Percentiles rank a stretch among this genome's conserved stretches.
Conservation (phyloP, 2,329 filamentous ascomycete genomes). For the Arthrocladium fulminans region DNA sequence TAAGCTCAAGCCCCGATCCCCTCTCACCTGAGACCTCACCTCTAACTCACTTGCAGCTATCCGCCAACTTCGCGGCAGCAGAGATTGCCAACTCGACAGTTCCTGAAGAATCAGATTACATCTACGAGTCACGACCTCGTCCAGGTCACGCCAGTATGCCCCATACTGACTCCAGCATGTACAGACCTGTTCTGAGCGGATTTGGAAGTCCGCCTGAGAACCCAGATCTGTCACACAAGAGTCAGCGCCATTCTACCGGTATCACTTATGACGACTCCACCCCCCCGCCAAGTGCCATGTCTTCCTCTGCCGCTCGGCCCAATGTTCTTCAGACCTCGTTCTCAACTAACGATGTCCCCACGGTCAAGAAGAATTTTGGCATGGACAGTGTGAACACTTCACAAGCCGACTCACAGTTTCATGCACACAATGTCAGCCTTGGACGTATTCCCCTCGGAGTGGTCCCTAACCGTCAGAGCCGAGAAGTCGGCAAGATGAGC, state of each 20-base stretch:
- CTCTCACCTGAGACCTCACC: constrained; percentile 8
- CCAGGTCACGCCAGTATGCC: constrained; percentile 53
- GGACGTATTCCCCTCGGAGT: constrained; percentile 66
- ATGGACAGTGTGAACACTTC: constrained; percentile 45
- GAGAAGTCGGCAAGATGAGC: constrained; percentile 50
- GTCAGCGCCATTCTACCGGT: constrained; percentile 38
- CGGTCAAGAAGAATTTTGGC: constrained; percentile 61
- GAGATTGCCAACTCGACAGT: constrained; percentile 67
- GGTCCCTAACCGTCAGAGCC: constrained; percentile 59
- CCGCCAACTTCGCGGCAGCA: constrained; percentile 69
- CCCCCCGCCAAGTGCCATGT: constrained; percentile 20
- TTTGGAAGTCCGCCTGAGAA: constrained; percentile 28
- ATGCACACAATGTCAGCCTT: constrained; percentile 71
- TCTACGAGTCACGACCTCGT: constrained; percentile 59
- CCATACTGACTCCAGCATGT: constrained; percentile 42
- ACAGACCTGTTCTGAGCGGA: constrained; percentile 29
- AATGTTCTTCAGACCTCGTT: constrained; percentile 66
- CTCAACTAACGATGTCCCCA: constrained; percentile 81
- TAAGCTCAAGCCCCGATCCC: constrained; percentile 10
- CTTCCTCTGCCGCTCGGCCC: constrained; percentile 41
- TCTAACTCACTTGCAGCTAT: constrained; percentile 49
- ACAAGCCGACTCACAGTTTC: constrained; percentile 50
- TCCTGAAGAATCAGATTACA: constrained; percentile 54
- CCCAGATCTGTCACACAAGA: constrained; percentile 27
- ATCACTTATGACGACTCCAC: constrained; percentile 24